Conservation (phyloP, 2,329 filamentous ascomycete species). For the Clarireedia homoeocarpa region DNA sequence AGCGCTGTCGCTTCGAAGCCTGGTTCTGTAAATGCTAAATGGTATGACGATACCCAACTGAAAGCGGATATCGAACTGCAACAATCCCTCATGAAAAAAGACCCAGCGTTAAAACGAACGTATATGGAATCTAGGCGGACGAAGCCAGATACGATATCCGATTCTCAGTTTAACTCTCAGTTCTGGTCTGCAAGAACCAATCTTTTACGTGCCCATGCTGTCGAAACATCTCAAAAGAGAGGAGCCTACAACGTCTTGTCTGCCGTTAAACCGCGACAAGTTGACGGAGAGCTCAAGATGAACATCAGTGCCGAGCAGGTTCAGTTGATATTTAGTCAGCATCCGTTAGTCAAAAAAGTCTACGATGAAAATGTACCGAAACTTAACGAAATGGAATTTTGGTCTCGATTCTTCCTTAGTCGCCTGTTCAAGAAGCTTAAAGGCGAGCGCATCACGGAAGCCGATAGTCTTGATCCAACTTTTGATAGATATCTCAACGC, state of each 20-base stretch:
- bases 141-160: constrained; percentile 77
- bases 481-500: constrained; percentile 80
- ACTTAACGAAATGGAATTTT: constrained; percentile 73
- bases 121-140: constrained; percentile 78
- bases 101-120: constrained; percentile 67
- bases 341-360: constrained; percentile 80
- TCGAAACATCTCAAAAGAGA: constrained; percentile 77
- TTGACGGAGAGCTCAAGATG: constrained; percentile 67
- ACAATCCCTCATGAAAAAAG: constrained; percentile 77
- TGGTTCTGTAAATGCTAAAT: constrained; percentile 43
- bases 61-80: constrained; percentile 76
- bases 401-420: constrained; percentile 90
- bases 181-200: constrained; percentile 92
- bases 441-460: constrained; percentile 76
- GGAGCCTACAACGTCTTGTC: constrained; percentile 93
- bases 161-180: constrained; percentile 76
- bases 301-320: constrained; percentile 89
- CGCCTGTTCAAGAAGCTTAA: constrained; percentile 84
- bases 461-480: constrained; percentile 66
- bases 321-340: constrained; percentile 84
- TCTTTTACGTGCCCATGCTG: constrained; percentile 80
- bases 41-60: constrained; percentile 76
- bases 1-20: constrained; percentile 52
- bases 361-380: constrained; percentile 92
- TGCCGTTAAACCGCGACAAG: constrained; percentile 72